phyloP scores from a whole-genome alignment of 2,329 filamentous ascomycete genomes.

The Sphaerulina musiva region DNA sequence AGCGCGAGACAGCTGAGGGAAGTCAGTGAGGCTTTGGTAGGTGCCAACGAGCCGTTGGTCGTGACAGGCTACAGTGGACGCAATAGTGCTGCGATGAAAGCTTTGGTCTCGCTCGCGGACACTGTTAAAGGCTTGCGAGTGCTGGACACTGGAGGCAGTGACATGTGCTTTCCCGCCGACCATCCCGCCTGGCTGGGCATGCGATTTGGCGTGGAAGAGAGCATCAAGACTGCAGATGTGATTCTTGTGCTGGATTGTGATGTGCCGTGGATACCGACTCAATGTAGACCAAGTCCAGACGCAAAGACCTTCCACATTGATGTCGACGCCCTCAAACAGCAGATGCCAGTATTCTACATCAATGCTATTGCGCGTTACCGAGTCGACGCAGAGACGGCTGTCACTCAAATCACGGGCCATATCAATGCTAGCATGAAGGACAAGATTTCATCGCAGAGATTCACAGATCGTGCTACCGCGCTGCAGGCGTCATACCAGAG shows the following conservation, averaged over 20 bases:
- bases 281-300: slow-evolving; percentile 51
- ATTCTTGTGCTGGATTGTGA: slow-evolving; percentile 85
- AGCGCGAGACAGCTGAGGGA: slow-evolving; percentile 48
- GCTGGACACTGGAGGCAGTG: slow-evolving; percentile 68
- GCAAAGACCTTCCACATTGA: slow-evolving; percentile 61
- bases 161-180: slow-evolving; percentile 72
- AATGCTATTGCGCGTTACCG: slow-evolving; percentile 48
- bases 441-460: slow-evolving; percentile 32
- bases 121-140: slow-evolving; percentile 63
- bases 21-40: slow-evolving; percentile 58
- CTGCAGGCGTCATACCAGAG: slow-evolving; percentile 54
- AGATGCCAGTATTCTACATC: slow-evolving; percentile 55
- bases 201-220: slow-evolving; percentile 65
- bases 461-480: slow-evolving; percentile 44
- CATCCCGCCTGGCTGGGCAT: slow-evolving; percentile 58
- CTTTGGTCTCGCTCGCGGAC: slow-evolving; percentile 61
- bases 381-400: slow-evolving; percentile 48
- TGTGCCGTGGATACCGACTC: slow-evolving; percentile 87
- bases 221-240: slow-evolving; percentile 69
- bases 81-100: slow-evolving; percentile 56
- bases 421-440: slow-evolving; percentile 47
- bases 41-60: slow-evolving; percentile 60
- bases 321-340: slow-evolving; percentile 59
- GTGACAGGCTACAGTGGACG: slow-evolving; percentile 66
- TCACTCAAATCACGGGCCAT: slow-evolving; percentile 61